Base-by-base conservation (phyloP, 2,329 filamentous ascomycete genomes). In the Colletotrichum liaoningense region DNA sequence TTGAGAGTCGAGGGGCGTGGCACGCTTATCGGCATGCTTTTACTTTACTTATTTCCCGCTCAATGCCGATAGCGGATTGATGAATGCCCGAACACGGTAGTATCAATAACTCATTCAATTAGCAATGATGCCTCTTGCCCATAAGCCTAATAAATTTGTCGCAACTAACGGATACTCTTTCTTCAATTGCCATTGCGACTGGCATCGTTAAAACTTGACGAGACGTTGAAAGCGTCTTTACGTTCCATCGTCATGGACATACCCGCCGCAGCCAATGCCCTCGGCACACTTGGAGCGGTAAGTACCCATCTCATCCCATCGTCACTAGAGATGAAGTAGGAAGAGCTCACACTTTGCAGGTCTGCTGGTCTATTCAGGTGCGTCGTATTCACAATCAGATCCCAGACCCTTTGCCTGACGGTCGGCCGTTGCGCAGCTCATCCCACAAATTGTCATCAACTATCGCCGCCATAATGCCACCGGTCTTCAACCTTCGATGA, bases 361-460 rank as follows among this genome's bases (percentile, higher is more conserved):
- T 90, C 16, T 93, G 91, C 79, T 93, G 91, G 92, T 93, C 90
- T 22, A 83, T 93, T 35, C 90, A 92, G 80, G 89, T 90, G 80
- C 14, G 80, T 28, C 26, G 26, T 28, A 6, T 28, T 28, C 26
- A 28, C 26, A 28, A 28, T 28, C 38, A 19, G 8, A 19, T 16
- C 35, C 28, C 64, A 76, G 24, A 75, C 19, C 30, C 30, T 54
- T n/a, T 3, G 0, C 38, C 42, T 49, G 42, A 49, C 42, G 4
- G 42, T 22, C 11, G 33, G 33, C 16, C 38, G 7, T 49, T 9
- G 42, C 19, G 19, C 75, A 93, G 87, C 84, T 94, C 30, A 88
- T 94, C 30, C 92, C 92, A 0, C 92, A 94, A 79, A 93, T 94
- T 62, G 80, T 91, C 42, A 88, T 93, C 77, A 94, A 94, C 77